A percentile compares a stretch with the other conserved stretches of the same genome.
phyloP scores from a whole-genome alignment of 371 early-diverging fungal species.

The Thermomucor indicae-seudaticae region DNA sequence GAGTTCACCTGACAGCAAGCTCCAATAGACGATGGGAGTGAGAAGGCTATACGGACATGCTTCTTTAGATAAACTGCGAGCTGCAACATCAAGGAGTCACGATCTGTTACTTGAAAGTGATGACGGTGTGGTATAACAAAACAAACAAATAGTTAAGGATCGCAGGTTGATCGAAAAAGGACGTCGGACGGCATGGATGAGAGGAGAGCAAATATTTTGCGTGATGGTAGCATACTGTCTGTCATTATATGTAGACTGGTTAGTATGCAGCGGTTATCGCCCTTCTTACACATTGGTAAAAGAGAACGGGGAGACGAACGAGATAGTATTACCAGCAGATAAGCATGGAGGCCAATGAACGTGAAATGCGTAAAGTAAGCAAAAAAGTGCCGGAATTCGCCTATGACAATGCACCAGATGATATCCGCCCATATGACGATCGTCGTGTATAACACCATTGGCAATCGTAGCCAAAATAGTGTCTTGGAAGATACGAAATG shows the following conservation, averaged over 20 bases:
- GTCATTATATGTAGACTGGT: background rate
- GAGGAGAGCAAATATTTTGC: conserved; percentile 18
- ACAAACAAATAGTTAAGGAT: conserved; percentile 39
- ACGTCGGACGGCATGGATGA: conserved; percentile 14
- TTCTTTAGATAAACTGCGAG: background rate
- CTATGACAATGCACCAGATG: conserved; percentile 16
- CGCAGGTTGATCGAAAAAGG: conserved; percentile 26
- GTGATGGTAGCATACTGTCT: conserved; percentile 24
- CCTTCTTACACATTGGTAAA: background rate
- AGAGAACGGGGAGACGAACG: background rate
- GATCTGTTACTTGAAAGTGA: conserved; percentile 40
- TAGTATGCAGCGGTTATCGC: background rate
- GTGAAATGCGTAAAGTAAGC: conserved; percentile 50
- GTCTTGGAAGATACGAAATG: conserved; percentile 41
- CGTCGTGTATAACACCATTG: conserved; percentile 32
- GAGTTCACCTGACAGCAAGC: conserved; percentile 11
- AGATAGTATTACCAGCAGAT: conserved; percentile 45
- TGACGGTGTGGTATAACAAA: conserved; percentile 35
- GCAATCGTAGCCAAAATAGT: conserved; percentile 37
- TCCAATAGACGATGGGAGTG: conserved; percentile 57
- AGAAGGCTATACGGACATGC: conserved; percentile 26
- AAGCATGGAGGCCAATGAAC: conserved; percentile 47
- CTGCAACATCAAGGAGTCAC: background rate
- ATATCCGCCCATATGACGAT: conserved; percentile 39
- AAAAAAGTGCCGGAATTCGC: conserved; percentile 18